Percentiles rank a stretch among this genome's conserved stretches.
These are phyloP conservation scores for Sicyos edulis DNA, from an alignment of 306 rosid species.

Conservation along the genomic window DNA sequence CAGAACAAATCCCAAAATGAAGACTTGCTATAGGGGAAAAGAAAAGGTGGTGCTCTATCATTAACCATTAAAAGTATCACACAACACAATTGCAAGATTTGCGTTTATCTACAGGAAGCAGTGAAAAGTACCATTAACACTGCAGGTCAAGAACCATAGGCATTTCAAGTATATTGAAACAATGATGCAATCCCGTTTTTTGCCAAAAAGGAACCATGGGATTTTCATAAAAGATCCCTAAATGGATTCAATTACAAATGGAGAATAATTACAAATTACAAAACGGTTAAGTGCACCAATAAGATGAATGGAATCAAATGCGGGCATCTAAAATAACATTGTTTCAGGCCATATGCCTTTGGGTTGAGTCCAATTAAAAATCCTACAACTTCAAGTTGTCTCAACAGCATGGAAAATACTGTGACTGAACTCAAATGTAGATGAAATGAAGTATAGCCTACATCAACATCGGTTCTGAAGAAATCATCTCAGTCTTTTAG, in stretches of 20 bases:
- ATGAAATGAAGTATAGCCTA: constrained; percentile 11
- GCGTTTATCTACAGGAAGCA: not conserved
- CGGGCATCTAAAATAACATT: not conserved
- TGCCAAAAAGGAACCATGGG: too few species aligned
- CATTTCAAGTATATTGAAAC: constrained; percentile 1
- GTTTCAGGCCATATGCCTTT: not conserved
- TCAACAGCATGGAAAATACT: not conserved
- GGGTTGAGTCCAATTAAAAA: not conserved
- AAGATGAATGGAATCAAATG: not conserved
- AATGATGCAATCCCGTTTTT: not conserved
- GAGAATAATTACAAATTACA: not conserved
- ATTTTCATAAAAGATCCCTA: not conserved
- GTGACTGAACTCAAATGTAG: not conserved
- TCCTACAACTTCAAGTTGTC: not conserved
- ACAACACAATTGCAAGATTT: not conserved
- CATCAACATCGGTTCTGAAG: not conserved
- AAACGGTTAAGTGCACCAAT: not conserved
- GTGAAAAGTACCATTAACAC: not conserved
- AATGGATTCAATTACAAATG: not conserved
- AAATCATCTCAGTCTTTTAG: not conserved
- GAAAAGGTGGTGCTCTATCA: not conserved
- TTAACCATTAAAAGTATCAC: not conserved
- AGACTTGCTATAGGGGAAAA: not conserved
- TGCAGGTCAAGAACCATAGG: not conserved
- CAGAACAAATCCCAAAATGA: not conserved